phyloP scores from a whole-genome alignment of 352 stramenopile species.

The Phytopythium litorale region DNA sequence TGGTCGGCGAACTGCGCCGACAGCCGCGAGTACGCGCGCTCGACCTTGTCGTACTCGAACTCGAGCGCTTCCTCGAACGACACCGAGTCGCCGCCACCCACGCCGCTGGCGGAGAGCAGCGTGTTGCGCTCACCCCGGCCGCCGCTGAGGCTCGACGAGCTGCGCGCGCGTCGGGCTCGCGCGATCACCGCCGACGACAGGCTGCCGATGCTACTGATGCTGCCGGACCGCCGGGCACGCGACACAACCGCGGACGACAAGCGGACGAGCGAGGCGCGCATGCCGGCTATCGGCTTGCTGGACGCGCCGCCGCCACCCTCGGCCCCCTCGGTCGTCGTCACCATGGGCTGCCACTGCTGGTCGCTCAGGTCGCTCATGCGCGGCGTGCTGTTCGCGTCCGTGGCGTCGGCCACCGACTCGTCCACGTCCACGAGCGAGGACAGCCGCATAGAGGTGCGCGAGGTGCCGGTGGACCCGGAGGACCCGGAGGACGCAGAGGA shows the following conservation, averaged over 20 bases:
- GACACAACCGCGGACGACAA: constrained; percentile 12
- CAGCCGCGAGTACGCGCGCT: constrained; percentile 90
- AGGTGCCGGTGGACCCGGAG: constrained; percentile 4
- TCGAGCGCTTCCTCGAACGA: constrained; percentile 85
- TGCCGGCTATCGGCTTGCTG: background rate
- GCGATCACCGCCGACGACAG: constrained; percentile 6
- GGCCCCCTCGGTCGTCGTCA: constrained; percentile 11
- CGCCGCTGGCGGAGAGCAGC: constrained; percentile 1
- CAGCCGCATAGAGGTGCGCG: constrained; percentile 6
- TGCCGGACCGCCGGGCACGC: constrained; percentile 19
- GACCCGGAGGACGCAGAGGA: constrained; percentile 4
- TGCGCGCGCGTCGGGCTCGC: constrained; percentile 1
- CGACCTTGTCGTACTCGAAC: constrained; percentile 87
- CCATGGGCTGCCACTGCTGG: constrained; percentile 29
- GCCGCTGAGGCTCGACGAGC: constrained; percentile 6
- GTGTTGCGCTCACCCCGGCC: constrained; percentile 3
- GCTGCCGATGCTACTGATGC: constrained; percentile 17
- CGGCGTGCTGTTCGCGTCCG: background rate
- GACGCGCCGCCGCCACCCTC: background rate
- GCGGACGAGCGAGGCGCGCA: constrained; percentile 20
- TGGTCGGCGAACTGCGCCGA: constrained; percentile 75
- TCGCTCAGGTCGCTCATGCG: constrained; percentile 15
- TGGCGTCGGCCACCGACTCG: constrained; percentile 1
- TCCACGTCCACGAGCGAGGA: constrained; percentile 6
- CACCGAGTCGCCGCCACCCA: background rate